Base-by-base conservation (phyloP, 2,329 filamentous ascomycete species). In the Alternaria hordeiaustralica region DNA sequence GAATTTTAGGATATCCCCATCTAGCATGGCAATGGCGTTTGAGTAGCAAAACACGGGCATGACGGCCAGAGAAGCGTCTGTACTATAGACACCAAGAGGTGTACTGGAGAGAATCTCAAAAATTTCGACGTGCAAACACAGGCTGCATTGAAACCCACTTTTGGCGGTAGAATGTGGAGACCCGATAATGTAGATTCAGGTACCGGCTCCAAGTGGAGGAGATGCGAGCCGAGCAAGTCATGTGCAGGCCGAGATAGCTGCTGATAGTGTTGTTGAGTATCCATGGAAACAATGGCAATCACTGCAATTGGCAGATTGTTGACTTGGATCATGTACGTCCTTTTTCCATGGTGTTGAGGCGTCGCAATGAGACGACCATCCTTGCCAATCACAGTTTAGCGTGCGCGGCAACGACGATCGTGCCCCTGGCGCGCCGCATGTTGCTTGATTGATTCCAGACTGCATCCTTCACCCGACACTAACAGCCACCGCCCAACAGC, bases 391-490 rank as follows among this genome's bases (percentile, higher is more conserved):
- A 7, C 56, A 59, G 57, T 41, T 63, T 74, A 75, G 71, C 61
- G 64, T 63, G 66, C 59, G 63, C 72, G 71, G 62, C 63, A 70
- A 66, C 55, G 67, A 67, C 59, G 68, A 68, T 72, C 64, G 64
- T 65, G 67, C 71, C 70, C 71, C 70, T 71, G 72, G 59, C 55
- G 67, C 75, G 64, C 71, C 71, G 72, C 72, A 67, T 46, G 30
- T 49, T 63, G 55, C 18, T 55, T 59, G 49, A 69, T 64, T 68
- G 58, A 54, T 53, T 56, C 55, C 63, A 57, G 55, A 67, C 65
- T 51, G 58, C 58, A 63, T 57, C 54, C 51, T 62, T 54, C 61
- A 63, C 64, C 43, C 43, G 26, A 21, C 51, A 58, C 44, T 49
- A 53, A 53, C 36, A 58, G 58, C 26, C 54, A 50, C 59, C 54